Evolutionary conservation across 768 basidiomycete species (phyloP).

Genomic region (Boletellus ananiceps): DNA sequence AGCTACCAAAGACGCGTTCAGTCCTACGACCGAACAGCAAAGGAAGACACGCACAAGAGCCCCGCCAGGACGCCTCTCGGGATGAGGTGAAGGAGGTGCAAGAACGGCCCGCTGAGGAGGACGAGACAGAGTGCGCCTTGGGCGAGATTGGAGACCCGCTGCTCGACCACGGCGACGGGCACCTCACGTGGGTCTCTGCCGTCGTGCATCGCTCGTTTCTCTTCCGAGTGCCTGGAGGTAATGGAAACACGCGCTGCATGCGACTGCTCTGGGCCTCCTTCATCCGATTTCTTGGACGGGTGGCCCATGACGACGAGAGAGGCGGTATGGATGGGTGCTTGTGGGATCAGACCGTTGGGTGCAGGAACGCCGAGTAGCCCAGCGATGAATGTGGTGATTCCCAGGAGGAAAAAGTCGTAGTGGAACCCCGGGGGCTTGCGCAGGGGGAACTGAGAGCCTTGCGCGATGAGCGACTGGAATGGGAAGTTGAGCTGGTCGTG

Average conservation of each 20-base stretch:
- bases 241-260: not conserved
- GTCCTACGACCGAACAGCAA: constrained; percentile 3
- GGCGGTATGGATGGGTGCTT: constrained; percentile 90
- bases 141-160: constrained; percentile 86
- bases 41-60: constrained; percentile 62
- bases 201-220: constrained; percentile 19
- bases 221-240: constrained; percentile 12
- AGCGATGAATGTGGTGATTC: constrained; percentile 84
- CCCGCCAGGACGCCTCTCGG: constrained; percentile 83
- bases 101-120: constrained; percentile 74
- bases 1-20: constrained; percentile 37
- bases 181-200: constrained; percentile 39
- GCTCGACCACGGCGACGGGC: constrained; percentile 79
- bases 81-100: constrained; percentile 74
- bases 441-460: constrained; percentile 83
- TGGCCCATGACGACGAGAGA: constrained; percentile 70
- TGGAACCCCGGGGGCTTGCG: constrained; percentile 88
- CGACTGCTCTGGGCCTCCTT: constrained; percentile 27
- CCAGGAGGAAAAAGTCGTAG: constrained; percentile 87
- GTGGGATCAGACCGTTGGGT: constrained; percentile 80
- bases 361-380: constrained; percentile 84
- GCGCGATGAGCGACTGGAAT: constrained; percentile 81
- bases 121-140: constrained; percentile 79
- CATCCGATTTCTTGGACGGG: constrained; percentile 35
- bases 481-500: not conserved